A percentile compares a stretch with the other conserved stretches of the same genome.
phyloP scores from a whole-genome alignment of 2,329 filamentous ascomycete genomes.

The Rasamsonia emersonii region DNA sequence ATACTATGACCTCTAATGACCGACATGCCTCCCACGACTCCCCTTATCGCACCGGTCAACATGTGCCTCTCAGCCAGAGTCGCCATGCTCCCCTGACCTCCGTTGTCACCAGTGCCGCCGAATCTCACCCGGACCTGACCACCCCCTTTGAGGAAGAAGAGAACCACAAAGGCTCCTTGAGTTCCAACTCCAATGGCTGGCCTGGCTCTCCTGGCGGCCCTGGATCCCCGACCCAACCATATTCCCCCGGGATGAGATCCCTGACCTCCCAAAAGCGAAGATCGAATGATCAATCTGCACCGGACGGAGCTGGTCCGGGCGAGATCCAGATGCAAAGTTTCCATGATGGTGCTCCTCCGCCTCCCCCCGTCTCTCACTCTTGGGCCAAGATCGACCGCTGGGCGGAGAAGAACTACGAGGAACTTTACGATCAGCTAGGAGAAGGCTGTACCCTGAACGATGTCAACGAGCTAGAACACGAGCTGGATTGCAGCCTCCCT shows the following conservation, averaged over 20 bases:
- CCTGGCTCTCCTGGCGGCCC: conserved; percentile 47
- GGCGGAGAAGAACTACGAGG: conserved; percentile 91
- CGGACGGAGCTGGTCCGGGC: conserved; percentile 52
- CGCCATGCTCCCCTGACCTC: conserved; percentile 77
- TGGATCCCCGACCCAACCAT: conserved; percentile 59
- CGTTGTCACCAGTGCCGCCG: conserved; percentile 73
- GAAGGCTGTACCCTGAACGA: conserved; percentile 91
- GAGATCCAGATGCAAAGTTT: conserved; percentile 98
- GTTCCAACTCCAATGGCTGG: conserved; percentile 53
- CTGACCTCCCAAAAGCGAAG: conserved; percentile 55
- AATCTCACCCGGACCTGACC: conserved; percentile 77
- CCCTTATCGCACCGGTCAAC: conserved; percentile 80
- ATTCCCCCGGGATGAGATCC: conserved; percentile 86
- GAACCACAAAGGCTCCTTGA: conserved; percentile 43
- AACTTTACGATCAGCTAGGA: conserved; percentile 86
- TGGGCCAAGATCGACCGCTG: conserved; percentile 92
- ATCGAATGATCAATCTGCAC: conserved; percentile 52
- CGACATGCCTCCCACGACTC: conserved; percentile 90
- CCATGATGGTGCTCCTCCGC: conserved; percentile 78
- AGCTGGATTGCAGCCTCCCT: conserved; percentile 87
- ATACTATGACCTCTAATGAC: conserved; percentile 70
- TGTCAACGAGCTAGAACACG: conserved; percentile 91
- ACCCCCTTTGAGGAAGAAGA: conserved; percentile 70
- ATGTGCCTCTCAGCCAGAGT: conserved; percentile 78
- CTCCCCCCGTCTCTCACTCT: conserved; percentile 78